phyloP scores from a whole-genome alignment of 805 yeast species.

The Saccharomycopsis lassenensis region DNA sequence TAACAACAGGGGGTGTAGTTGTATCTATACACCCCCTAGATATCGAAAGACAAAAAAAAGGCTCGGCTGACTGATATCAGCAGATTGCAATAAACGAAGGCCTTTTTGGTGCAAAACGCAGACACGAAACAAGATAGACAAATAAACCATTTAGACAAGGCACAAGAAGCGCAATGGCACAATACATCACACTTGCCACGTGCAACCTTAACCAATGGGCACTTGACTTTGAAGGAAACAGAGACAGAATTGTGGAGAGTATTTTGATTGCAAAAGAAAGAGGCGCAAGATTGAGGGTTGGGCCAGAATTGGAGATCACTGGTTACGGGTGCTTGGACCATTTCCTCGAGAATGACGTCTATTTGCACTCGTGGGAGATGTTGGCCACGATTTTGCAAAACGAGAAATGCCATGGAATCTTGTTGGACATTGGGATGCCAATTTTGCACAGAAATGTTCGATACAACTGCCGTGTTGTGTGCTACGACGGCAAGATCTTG shows the following conservation, averaged over 20 bases:
- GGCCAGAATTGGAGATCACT: slow-evolving; percentile 91
- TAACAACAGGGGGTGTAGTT: too few species aligned
- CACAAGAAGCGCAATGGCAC: too few species aligned
- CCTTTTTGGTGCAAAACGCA: too few species aligned
- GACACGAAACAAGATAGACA: too few species aligned
- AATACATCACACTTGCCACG: slow-evolving; percentile 79
- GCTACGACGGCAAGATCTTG: slow-evolving; percentile 67
- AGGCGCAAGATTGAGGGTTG: slow-evolving; percentile 81
- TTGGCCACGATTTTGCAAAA: slow-evolving; percentile 63
- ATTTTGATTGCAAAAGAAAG: slow-evolving; percentile 62
- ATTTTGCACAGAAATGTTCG: slow-evolving; percentile 76
- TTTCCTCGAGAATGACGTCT: slow-evolving; percentile 81
- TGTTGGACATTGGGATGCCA: slow-evolving; percentile 94
- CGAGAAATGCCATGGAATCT: slow-evolving; percentile 60
- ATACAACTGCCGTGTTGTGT: slow-evolving; percentile 83
- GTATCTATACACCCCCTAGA: too few species aligned
- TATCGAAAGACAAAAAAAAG: too few species aligned
- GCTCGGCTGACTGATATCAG: too few species aligned
- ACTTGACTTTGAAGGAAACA: slow-evolving; percentile 91
- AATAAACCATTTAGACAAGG: too few species aligned
- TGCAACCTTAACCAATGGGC: slow-evolving; percentile 99
- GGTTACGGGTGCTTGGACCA: slow-evolving; percentile 96
- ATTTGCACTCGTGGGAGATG: slow-evolving; percentile 91
- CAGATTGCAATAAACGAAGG: too few species aligned
- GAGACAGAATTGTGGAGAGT: slow-evolving; percentile 80